Evolutionary conservation across 2,329 filamentous ascomycete genomes (phyloP).

Genomic region (Knufia petricola): DNA sequence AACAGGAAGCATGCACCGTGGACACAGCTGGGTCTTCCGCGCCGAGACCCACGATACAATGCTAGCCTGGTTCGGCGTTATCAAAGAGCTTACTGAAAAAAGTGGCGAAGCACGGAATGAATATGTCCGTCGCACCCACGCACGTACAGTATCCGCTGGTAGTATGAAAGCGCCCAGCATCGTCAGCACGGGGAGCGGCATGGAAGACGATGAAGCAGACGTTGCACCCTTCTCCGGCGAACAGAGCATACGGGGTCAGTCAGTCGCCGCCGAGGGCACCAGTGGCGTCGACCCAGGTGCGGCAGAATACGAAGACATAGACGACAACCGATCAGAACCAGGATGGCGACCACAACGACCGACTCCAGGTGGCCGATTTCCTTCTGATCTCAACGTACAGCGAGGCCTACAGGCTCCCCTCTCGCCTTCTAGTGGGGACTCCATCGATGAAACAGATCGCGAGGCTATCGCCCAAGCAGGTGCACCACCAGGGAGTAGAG

Average conservation of each 20-base stretch:
- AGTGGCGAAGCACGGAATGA: slow-evolving; percentile 78
- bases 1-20: slow-evolving; percentile 82
- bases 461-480: slow-evolving; percentile 52
- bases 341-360: slow-evolving; percentile 50
- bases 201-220: slow-evolving; percentile 66
- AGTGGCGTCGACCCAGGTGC: slow-evolving; percentile 29
- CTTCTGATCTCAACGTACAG: slow-evolving; percentile 82
- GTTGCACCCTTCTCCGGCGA: slow-evolving; percentile 56
- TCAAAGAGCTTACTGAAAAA: slow-evolving; percentile 80
- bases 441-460: slow-evolving; percentile 52
- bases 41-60: slow-evolving; percentile 77
- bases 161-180: slow-evolving; percentile 49
- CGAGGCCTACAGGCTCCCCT: slow-evolving; percentile 71
- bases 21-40: slow-evolving; percentile 59
- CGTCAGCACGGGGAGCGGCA: slow-evolving; percentile 62
- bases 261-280: slow-evolving; percentile 31
- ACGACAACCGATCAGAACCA: slow-evolving; percentile 23
- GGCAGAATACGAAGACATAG: slow-evolving; percentile 19
- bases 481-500: slow-evolving; percentile 42
- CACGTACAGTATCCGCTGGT: slow-evolving; percentile 62
- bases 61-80: slow-evolving; percentile 93
- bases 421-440: slow-evolving; percentile 72
- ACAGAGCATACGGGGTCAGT: slow-evolving; percentile 22
- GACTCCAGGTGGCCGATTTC: slow-evolving; percentile 91
- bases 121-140: slow-evolving; percentile 67